Evolutionary conservation across 2,329 filamentous ascomycete species (phyloP), one percentile per base, ranked within the genome.

Genomic region (Rhinocladiella similis): DNA sequence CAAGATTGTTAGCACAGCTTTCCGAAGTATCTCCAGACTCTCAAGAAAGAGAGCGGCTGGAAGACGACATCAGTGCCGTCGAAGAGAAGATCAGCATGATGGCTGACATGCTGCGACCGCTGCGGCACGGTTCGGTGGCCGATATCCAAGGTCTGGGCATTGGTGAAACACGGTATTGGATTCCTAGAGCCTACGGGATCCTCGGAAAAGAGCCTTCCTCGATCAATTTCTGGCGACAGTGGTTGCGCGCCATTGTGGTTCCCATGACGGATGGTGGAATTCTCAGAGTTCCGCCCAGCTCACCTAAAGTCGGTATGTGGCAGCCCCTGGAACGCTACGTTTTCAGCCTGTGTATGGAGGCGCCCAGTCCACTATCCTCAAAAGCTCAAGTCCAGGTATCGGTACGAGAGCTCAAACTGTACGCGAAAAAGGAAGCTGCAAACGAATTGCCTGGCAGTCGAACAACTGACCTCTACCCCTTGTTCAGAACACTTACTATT

Each of bases 71-170:
- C 70, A 95, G 92, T 68, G 83, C 89, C 0, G 92, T 97, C 7
- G 94, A 99, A 73, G 94, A 99, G 76, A 97, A 97, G 75, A 99
- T 99, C 66, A 85, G 85, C 29, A 79, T 99, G 53, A 99, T 99
- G 94, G 91, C 93, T 1, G 94, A 99, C 73, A 88, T 99, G 75
- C 77, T 99, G 63, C 85, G 93, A 57, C 94, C 94, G 14, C 85
- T 99, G 65, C 84, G 94, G 64, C 94, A 97, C 71, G 94, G 91
- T 35, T 94, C 94, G 43, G 93, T 94, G 27, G 93, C 92, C 49
- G 97, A 96, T 75, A 99, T 99, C 59, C 94, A 99, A 70, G 94
- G 94, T 18, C 79, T 99, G 60, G 97, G 93, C 0, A 90, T 95
- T 63, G 92, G 93, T 42, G 94, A 97, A 70, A 97, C 91, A 51